Evolutionary conservation across 2,329 filamentous ascomycete genomes (phyloP).

Genomic region (Sporothrix phasma): DNA sequence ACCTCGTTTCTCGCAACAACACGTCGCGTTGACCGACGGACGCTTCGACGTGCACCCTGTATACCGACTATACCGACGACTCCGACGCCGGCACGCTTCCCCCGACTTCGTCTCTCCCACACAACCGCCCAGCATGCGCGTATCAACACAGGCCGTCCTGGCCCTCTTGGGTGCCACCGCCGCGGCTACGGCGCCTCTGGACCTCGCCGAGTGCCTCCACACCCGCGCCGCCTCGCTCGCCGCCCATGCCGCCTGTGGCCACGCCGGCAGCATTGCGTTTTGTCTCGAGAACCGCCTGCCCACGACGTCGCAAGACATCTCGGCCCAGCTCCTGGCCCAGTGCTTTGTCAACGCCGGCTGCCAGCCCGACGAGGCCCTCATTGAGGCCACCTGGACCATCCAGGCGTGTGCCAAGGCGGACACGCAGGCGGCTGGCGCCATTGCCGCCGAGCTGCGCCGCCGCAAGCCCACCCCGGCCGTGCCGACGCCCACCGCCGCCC

Average conservation of each 20-base stretch:
- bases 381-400: conserved; percentile 28
- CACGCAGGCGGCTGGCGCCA: not conserved
- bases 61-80: too few relatives aligned
- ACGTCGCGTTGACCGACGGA: not conserved
- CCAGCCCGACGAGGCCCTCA: conserved; percentile 26
- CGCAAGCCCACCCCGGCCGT: conserved; percentile 12
- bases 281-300: conserved; percentile 31
- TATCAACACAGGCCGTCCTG: not conserved
- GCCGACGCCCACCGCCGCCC: conserved; percentile 11
- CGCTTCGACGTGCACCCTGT: not conserved
- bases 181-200: not conserved
- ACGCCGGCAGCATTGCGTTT: conserved; percentile 31
- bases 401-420: conserved; percentile 23
- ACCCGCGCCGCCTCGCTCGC: conserved; percentile 32
- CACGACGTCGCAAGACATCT: conserved; percentile 16
- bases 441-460: conserved; percentile 20
- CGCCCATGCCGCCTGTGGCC: conserved; percentile 33
- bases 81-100: too few relatives aligned
- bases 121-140: not conserved
- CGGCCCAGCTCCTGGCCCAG: conserved; percentile 27
- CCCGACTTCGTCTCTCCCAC: too few relatives aligned
- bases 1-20: not conserved
- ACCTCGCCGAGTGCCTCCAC: conserved; percentile 28
- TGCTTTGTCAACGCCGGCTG: conserved; percentile 31
- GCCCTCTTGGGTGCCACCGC: not conserved